Evolutionary conservation across 768 basidiomycete genomes (phyloP).

Genomic region (Suillus bovinus): DNA sequence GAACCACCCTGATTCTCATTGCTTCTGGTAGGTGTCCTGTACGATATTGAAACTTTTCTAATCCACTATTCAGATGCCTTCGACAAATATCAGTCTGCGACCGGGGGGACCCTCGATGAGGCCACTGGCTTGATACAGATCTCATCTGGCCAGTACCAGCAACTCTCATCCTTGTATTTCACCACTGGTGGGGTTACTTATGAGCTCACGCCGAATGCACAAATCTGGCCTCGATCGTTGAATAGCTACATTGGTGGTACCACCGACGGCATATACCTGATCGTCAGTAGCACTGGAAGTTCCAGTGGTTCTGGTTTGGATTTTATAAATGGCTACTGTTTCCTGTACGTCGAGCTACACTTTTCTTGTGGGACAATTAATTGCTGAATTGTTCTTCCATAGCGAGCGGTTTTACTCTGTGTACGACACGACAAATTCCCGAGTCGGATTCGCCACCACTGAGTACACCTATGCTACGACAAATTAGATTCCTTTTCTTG

Average conservation of each 20-base stretch:
- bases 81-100: background rate
- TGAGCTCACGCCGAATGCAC: background rate
- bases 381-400: background rate
- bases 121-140: conserved; percentile 18
- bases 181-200: conserved; percentile 3
- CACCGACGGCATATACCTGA: conserved; percentile 15
- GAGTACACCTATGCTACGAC: conserved; percentile 22
- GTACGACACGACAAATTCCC: conserved; percentile 33
- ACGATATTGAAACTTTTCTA: background rate
- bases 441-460: conserved; percentile 37
- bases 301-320: conserved; percentile 30
- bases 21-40: background rate
- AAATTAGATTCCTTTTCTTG: background rate
- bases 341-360: conserved; percentile 1
- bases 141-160: conserved; percentile 7
- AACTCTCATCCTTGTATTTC: conserved; percentile 9
- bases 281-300: conserved; percentile 10
- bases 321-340: background rate
- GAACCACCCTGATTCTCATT: background rate
- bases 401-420: conserved; percentile 38
- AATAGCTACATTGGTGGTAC: conserved; percentile 21
- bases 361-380: conserved; percentile 9
- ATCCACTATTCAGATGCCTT: background rate
- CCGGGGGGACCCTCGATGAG: conserved; percentile 14
- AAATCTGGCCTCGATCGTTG: conserved; percentile 22